These are phyloP conservation scores for Kwoniella botswanensis DNA, from an alignment of 768 basidiomycete species.

Conservation along the genomic window DNA sequence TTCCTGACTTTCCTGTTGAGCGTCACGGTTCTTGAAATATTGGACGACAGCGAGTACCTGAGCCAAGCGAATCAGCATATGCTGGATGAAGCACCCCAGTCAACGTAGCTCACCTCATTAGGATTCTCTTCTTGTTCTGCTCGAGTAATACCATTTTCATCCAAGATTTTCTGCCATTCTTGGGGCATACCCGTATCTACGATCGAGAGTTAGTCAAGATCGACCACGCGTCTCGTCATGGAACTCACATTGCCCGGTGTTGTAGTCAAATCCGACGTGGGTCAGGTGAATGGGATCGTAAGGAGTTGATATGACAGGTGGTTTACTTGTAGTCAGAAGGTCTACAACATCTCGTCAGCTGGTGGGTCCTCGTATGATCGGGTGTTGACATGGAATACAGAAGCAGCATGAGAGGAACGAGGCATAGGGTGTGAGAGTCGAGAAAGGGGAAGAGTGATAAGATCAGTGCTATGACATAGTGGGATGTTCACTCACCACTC, in stretches of 20 bases:
- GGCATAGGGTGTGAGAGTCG: too few relatives aligned
- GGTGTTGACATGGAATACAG: too few relatives aligned
- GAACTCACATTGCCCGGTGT: slow-evolving; percentile 81
- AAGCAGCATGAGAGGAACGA: too few relatives aligned
- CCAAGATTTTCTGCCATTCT: slow-evolving; percentile 95
- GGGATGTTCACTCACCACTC: slow-evolving; percentile 40
- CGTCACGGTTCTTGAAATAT: slow-evolving; percentile 83
- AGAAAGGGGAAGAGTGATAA: background rate
- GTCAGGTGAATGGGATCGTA: slow-evolving; percentile 99
- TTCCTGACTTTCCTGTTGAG: slow-evolving; percentile 60
- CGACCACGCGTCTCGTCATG: background rate
- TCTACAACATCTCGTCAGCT: slow-evolving; percentile 34
- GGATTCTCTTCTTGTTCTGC: slow-evolving; percentile 97
- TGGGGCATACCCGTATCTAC: slow-evolving; percentile 78
- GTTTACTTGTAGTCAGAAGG: slow-evolving; percentile 54
- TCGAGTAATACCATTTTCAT: slow-evolving; percentile 90
- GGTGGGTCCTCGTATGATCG: too few relatives aligned
- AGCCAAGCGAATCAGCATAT: background rate
- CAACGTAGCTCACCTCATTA: slow-evolving; percentile 70
- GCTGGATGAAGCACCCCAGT: background rate
- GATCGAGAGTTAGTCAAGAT: background rate
- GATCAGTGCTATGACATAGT: background rate
- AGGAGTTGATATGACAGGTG: slow-evolving; percentile 87
- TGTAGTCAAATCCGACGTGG: slow-evolving; percentile 98
- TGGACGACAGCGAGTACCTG: slow-evolving; percentile 90